A percentile compares a stretch with the other conserved stretches of the same genome.
phyloP scores from a whole-genome alignment of 805 yeast species.

The Yarrowia yakushimensis region DNA sequence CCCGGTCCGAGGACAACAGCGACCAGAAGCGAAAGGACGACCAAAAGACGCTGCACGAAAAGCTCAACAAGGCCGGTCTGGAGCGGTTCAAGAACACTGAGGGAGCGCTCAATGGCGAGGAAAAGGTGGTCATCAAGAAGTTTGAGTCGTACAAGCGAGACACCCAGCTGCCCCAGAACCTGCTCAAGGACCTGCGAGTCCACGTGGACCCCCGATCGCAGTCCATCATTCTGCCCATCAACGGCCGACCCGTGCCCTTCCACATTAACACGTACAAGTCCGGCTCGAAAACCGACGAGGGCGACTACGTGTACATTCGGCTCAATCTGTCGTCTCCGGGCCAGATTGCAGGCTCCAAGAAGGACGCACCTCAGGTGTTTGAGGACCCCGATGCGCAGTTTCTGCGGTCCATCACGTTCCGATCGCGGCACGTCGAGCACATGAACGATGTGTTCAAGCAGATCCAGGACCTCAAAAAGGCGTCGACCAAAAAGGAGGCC shows the following conservation, averaged over 20 bases:
- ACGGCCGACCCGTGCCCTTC: constrained; percentile 97
- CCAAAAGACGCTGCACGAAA: constrained; percentile 78
- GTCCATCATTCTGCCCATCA: constrained; percentile 83
- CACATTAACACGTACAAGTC: constrained; percentile 91
- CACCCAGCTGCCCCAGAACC: constrained; percentile 73
- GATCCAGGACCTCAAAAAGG: constrained; percentile 88
- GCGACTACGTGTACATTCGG: constrained; percentile 86
- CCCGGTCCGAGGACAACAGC: constrained; percentile 51
- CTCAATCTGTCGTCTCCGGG: constrained; percentile 94
- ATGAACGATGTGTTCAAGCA: constrained; percentile 86
- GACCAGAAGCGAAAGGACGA: constrained; percentile 78
- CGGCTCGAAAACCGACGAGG: constrained; percentile 94
- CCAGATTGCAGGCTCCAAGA: constrained; percentile 64
- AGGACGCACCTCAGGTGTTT: constrained; percentile 68
- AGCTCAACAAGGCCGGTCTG: constrained; percentile 81
- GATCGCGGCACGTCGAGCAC: constrained; percentile 87
- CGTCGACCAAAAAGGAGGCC: constrained; percentile 81
- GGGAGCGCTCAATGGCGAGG: constrained; percentile 40
- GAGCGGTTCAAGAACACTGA: constrained; percentile 64
- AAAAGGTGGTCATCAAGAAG: constrained; percentile 74
- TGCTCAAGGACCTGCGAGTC: constrained; percentile 77
- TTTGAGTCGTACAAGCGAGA: constrained; percentile 94
- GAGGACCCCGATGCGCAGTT: constrained; percentile 88
- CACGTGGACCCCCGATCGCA: constrained; percentile 86
- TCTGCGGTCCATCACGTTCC: constrained; percentile 77